phyloP scores from a whole-genome alignment of 83 land plant species.

The Picea abies region DNA sequence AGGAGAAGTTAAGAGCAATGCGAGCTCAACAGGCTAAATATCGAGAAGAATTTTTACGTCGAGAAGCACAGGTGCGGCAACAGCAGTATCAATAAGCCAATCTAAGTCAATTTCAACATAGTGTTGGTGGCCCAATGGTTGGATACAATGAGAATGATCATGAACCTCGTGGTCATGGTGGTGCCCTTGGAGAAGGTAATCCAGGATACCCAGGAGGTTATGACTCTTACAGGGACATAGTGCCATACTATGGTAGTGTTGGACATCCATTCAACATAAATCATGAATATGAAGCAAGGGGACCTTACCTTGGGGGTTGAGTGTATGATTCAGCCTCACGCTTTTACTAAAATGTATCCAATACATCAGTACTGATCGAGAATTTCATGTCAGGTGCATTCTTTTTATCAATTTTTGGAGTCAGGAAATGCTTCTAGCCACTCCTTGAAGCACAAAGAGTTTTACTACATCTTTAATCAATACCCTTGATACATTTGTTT shows the following conservation, averaged over 20 bases:
- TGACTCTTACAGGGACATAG: constrained; percentile 37
- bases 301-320: too few relatives aligned
- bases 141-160: background rate
- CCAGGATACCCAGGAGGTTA: constrained; percentile 14
- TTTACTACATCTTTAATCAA: too few relatives aligned
- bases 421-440: too few relatives aligned
- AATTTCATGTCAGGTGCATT: too few relatives aligned
- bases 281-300: constrained; percentile 30
- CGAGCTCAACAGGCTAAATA: constrained; percentile 47
- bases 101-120: constrained; percentile 25
- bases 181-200: constrained; percentile 21
- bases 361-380: too few relatives aligned
- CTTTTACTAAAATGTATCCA: too few relatives aligned
- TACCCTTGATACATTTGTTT: too few relatives aligned
- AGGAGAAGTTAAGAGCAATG: constrained; percentile 45
- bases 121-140: constrained; percentile 14
- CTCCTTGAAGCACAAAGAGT: too few relatives aligned
- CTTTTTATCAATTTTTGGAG: too few relatives aligned
- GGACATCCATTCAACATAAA: constrained; percentile 16
- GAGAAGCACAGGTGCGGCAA: constrained; percentile 57
- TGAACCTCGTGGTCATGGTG: constrained; percentile 33
- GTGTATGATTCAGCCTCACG: too few relatives aligned
- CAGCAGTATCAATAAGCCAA: constrained; percentile 55
- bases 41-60: constrained; percentile 55
- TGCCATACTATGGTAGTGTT: constrained; percentile 21